Percentiles rank a stretch among this genome's conserved stretches.
These are phyloP conservation scores for Ciborinia camelliae DNA, from an alignment of 2,329 filamentous ascomycete species.

Conservation along the genomic window DNA sequence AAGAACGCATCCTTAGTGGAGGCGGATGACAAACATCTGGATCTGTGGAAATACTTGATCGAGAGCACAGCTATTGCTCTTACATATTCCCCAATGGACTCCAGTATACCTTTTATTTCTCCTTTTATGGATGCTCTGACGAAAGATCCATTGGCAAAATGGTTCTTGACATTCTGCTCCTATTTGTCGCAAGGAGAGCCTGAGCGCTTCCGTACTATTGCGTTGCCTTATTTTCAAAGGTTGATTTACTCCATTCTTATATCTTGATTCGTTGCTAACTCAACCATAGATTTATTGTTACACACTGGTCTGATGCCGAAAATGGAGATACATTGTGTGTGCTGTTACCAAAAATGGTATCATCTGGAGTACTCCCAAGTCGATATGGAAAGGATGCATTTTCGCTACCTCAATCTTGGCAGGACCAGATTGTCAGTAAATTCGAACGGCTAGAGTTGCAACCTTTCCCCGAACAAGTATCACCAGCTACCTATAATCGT, in stretches of 20 bases:
- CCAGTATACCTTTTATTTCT: conserved; percentile 67
- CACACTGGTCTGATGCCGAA: conserved; percentile 64
- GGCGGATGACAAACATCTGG: conserved; percentile 37
- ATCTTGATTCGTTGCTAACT: conserved; percentile 25
- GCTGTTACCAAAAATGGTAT: conserved; percentile 62
- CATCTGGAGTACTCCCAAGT: conserved; percentile 52
- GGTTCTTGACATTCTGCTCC: conserved; percentile 83
- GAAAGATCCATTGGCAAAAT: conserved; percentile 60
- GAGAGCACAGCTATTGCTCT: conserved; percentile 63
- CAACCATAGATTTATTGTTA: conserved; percentile 62
- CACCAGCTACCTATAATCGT: conserved; percentile 50
- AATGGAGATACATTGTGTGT: conserved; percentile 69
- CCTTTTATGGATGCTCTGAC: conserved; percentile 63
- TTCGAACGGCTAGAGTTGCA: conserved; percentile 64
- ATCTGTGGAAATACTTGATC: conserved; percentile 58
- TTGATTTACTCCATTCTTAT: conserved; percentile 35
- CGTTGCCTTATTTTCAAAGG: conserved; percentile 78
- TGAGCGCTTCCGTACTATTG: conserved; percentile 72
- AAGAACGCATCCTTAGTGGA: conserved; percentile 37
- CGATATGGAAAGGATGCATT: conserved; percentile 52
- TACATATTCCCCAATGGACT: conserved; percentile 74
- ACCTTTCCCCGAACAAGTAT: conserved; percentile 61
- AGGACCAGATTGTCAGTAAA: conserved; percentile 66
- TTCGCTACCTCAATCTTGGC: conserved; percentile 63
- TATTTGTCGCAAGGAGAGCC: conserved; percentile 71